Base-by-base conservation (phyloP, 345 rosid species). In the Fremontodendron californicum region DNA sequence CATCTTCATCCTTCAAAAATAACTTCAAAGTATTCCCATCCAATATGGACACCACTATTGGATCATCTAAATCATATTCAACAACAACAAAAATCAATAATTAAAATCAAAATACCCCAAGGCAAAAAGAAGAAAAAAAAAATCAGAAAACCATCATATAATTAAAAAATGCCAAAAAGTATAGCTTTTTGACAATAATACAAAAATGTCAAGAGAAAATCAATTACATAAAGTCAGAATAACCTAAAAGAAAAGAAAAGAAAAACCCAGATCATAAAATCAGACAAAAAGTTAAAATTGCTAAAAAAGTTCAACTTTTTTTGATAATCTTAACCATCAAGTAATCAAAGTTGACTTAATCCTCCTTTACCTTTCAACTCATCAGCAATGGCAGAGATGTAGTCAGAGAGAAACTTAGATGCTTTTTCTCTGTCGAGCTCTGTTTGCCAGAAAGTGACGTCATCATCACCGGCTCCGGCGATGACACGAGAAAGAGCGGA, bases 1-100 rank as follows among this genome's bases (percentile, higher is more conserved):
- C 98, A 82, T 94, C 98, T 77, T 94, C 98, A 62, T 94, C 98
- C 79, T 92, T 94, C 83, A 91, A 78, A 75, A 84, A 84, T 52
- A 86, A 19, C 78, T 82, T 82, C 85, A 91, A 73, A n/a, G 85
- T 82, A 43, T 77, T 89, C 86, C 97, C 98, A 82, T 94, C 89
- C 75, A 92, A 78, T 58, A 89, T 60, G 3, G 96, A 87, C 1
- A 89, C 85, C 78, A 85, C 86, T 69, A 94, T 46, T 19, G 97
- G 98, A 81, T 89, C 79, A 75, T 87, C 98, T 92, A 76, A 62
- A 33, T 16, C 69, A 74, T 68, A 77, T 40, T 45, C 11, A 63
- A 58, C 77, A 69, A 57, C 60, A 46, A n/a, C 18, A 55, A 40
- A 23, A 51, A 11, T 21, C 37, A 54, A 46, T 5, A 69, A 46